phyloP scores from a whole-genome alignment of 2,329 filamentous ascomycete species.

The Cladophialophora carrionii region DNA sequence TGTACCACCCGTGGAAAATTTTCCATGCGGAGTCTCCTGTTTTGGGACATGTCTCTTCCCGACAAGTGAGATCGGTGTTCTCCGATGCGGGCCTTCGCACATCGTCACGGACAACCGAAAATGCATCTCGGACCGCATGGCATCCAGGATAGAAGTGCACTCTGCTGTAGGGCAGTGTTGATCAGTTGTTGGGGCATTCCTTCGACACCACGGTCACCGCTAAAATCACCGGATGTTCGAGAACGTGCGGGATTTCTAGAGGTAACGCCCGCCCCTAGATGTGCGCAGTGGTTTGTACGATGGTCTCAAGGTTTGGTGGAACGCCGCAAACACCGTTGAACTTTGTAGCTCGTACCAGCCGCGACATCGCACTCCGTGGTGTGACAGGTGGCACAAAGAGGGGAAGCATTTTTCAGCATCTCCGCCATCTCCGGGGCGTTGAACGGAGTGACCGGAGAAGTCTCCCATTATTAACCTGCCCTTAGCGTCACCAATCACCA shows the following conservation, averaged over 20 bases:
- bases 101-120: not conserved
- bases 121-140: not conserved
- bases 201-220: not conserved
- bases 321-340: not conserved
- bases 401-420: slow-evolving; percentile 20
- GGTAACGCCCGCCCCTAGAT: not conserved
- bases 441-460: not conserved
- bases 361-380: not conserved
- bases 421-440: slow-evolving; percentile 22
- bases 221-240: not conserved
- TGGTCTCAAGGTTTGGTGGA: not conserved
- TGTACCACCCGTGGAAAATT: slow-evolving; percentile 18
- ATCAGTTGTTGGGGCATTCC: not conserved
- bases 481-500: not conserved
- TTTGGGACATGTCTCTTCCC: not conserved
- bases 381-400: not conserved
- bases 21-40: not conserved
- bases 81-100: slow-evolving; percentile 4
- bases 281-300: not conserved
- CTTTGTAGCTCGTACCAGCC: not conserved
- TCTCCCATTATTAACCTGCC: not conserved
- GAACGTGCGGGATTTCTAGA: not conserved
- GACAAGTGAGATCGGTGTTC: slow-evolving; percentile 7
- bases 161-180: not conserved
- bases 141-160: not conserved